Conservation (phyloP, 129 eudicot species). For the Ambrosia artemisiifolia region DNA sequence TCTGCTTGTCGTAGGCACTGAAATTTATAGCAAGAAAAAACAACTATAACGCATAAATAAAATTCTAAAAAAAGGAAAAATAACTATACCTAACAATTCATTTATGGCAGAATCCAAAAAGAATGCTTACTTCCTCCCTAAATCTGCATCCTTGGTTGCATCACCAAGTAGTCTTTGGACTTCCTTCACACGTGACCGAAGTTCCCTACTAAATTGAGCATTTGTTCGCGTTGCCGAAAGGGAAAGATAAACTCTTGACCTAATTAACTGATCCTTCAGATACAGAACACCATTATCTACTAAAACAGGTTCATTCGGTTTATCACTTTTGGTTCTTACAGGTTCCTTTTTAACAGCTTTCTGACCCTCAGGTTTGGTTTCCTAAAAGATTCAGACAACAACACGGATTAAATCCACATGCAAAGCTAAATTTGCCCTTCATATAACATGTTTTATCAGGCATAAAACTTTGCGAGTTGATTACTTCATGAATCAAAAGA, state of each 20-base stretch:
- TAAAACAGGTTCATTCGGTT: slow-evolving; percentile 39
- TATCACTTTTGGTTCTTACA: slow-evolving; percentile 36
- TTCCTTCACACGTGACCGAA: slow-evolving; percentile 82
- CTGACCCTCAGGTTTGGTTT: slow-evolving; percentile 31
- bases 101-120: background rate
- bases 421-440: too few species aligned
- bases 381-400: slow-evolving; percentile 29
- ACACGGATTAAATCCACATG: background rate
- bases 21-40: slow-evolving; percentile 3
- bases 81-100: background rate
- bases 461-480: too few species aligned
- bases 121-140: slow-evolving; percentile 58
- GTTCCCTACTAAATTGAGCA: slow-evolving; percentile 75
- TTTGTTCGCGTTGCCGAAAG: slow-evolving; percentile 80
- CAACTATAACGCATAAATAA: background rate
- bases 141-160: slow-evolving; percentile 82
- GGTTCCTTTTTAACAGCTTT: slow-evolving; percentile 39
- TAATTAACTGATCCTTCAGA: slow-evolving; percentile 84
- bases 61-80: background rate
- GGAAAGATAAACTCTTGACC: slow-evolving; percentile 70
- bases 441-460: too few species aligned
- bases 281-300: slow-evolving; percentile 62
- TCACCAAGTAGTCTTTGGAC: slow-evolving; percentile 79
- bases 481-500: too few species aligned
- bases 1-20: slow-evolving; percentile 71